Conservation (phyloP, 2,329 filamentous ascomycete genomes). For the Diaporthe longicolla region DNA sequence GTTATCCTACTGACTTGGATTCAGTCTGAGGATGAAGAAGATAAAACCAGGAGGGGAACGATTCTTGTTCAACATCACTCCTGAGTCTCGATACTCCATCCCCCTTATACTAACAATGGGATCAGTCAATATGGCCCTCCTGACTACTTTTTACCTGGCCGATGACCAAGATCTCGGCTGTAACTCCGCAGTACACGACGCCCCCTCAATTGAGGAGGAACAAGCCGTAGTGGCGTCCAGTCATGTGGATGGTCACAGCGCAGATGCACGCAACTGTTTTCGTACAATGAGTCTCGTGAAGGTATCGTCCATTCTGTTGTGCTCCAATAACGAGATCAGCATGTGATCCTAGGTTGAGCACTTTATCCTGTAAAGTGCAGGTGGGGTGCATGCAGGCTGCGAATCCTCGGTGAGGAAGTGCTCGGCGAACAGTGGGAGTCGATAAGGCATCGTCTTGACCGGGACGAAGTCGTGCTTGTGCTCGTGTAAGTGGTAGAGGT, state of each 20-base stretch:
- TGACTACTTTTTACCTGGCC: neutral
- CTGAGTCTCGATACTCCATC: no score
- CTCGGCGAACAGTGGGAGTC: neutral
- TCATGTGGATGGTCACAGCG: neutral
- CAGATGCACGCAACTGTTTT: conserved; percentile 1
- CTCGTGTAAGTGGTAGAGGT: neutral
- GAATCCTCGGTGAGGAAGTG: no score
- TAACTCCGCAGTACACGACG: neutral
- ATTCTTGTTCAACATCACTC: neutral
- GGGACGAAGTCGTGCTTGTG: neutral
- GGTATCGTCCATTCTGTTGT: neutral
- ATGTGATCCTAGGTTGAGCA: neutral
- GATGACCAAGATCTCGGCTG: neutral
- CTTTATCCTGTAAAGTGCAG: neutral
- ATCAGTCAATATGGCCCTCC: neutral
- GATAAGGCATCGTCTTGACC: neutral
- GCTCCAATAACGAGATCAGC: neutral
- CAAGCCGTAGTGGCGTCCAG: conserved; percentile 15
- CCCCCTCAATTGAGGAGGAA: conserved; percentile 2
- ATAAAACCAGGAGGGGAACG: neutral
- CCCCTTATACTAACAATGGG: neutral
- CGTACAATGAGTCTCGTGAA: neutral
- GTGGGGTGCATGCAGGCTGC: neutral
- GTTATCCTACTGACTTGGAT: neutral
- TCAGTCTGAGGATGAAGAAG: neutral